Conservation (phyloP, 768 basidiomycete genomes). For the Phallus indusiatus region DNA sequence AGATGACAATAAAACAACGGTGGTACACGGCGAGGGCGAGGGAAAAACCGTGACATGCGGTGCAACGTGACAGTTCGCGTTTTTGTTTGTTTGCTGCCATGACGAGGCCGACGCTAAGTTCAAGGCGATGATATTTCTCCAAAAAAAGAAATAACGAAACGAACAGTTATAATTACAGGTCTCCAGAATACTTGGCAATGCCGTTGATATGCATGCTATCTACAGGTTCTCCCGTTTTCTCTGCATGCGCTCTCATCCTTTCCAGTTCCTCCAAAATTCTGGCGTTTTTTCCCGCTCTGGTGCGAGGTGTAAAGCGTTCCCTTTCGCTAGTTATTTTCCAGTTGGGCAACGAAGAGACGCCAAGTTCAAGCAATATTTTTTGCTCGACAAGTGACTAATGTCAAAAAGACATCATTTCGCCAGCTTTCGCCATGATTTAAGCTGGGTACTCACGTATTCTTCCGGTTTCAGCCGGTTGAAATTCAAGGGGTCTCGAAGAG, state of each 20-base stretch:
- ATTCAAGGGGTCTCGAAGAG: slow-evolving; percentile 18
- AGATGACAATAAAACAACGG: slow-evolving; percentile 38
- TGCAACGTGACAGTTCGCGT: no score
- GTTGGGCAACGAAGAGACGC: slow-evolving; percentile 15
- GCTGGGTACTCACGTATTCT: slow-evolving; percentile 22
- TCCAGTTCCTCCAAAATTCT: slow-evolving; percentile 18
- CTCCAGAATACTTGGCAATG: slow-evolving; percentile 3
- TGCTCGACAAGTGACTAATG: slow-evolving; percentile 22
- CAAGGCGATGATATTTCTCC: not conserved
- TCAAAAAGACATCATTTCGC: not conserved
- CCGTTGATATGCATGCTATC: slow-evolving; percentile 22
- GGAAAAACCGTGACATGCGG: slow-evolving; percentile 17
- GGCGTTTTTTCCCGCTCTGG: slow-evolving; percentile 19
- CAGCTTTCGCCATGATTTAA: not conserved
- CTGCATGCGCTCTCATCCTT: slow-evolving; percentile 18
- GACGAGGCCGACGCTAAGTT: no score
- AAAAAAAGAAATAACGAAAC: not conserved
- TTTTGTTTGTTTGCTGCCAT: no score
- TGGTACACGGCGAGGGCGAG: slow-evolving; percentile 60
- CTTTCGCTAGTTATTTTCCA: slow-evolving; percentile 17
- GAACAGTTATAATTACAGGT: not conserved
- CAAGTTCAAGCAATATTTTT: slow-evolving; percentile 25
- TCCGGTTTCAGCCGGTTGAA: slow-evolving; percentile 14
- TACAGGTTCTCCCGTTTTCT: slow-evolving; percentile 15
- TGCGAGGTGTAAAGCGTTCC: slow-evolving; percentile 16